Evolutionary conservation across 129 eudicot species (phyloP), one percentile per base, ranked within the genome.

Genomic region (Lactuca saligna): DNA sequence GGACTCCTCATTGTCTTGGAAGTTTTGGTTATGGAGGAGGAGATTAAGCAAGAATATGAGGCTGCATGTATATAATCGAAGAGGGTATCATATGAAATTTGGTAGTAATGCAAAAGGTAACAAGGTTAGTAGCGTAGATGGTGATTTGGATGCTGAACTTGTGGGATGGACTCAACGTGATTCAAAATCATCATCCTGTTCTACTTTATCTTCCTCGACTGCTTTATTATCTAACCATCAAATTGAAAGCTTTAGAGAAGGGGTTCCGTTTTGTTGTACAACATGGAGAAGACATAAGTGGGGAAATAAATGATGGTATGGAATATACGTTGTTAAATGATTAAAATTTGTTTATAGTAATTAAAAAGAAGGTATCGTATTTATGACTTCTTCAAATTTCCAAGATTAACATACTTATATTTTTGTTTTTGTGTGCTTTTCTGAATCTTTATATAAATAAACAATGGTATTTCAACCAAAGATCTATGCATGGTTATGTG

Each of bases 1-100:
- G 35, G 8, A 34, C 7, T 59, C 74, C 12, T 68, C 75, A 3
- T 65, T 53, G 11, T 61, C 63, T 46, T 44, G 66, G 44, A 79
- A 70, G 39, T 38, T 79, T 73, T 71, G 82, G 83, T 65, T 72
- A 5, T 77, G 86, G 87, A 72, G 48, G 70, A 83, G 76, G 49
- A 75, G 64, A 68, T 60, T 75, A 72, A 80, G 77, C 70, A 76
- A 62, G 78, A 67, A 49, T 7, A 75, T 53, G 25, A 75, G 74
- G 57, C 3, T 68, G 17, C 54, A 60, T 37, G 59, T 38, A 63
- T 67, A 75, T 60, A 57, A 51, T 39, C 14, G 25, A 60, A 51
- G 63, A 49, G 25, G 61, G 50, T 75, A 54, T 37, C 57, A 4
- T 60, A 53, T 32, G 41, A 75, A 13, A 33, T 65, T 74, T 32